Base-by-base conservation (phyloP, 2,329 filamentous ascomycete species). In the Podosphaera xanthii region DNA sequence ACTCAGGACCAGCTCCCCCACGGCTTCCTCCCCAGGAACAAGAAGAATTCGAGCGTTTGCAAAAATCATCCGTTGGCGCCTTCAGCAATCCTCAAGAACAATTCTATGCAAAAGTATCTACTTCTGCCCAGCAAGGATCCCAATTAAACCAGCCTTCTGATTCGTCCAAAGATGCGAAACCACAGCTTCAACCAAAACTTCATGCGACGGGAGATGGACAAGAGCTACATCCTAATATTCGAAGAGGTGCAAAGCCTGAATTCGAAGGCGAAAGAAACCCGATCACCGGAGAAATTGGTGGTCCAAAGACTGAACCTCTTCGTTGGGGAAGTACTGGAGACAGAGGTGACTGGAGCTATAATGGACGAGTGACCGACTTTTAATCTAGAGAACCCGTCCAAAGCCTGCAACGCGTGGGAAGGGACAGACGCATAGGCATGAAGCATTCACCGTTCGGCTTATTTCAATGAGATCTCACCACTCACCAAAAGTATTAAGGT, bases 241-340 rank as follows among this genome's bases (percentile, higher is more conserved):
- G 84, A 63, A 75, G 82, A 63, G 91, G 91, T 42, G 84, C 89
- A 50, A 79, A 83, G 67, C 90, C 92, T 1, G 91, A 97, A 73
- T 98, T 98, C 67, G 83, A 91, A 65, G 92, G 92, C 60, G 90
- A 97, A 59, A 77, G 76, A 59, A 97, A 98, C 71, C 92, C 92
- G 2, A 85, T 84, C 75, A 98, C 92, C 1, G 92, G 92, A 33
- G 92, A 98, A 76, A 81, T 96, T 9, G 92, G 92, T 4, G 92
- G 92, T 0, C 92, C 92, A 4, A 98, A 97, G 81, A 97, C 94
- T 69, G 91, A 98, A 72, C 92, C 92, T 58, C 69, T 97, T 69
- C 75, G 90, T 66, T 96, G 91, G 91, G 89, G 89, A 0, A 75
- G 77, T 22, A 69, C 67, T 0, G 83, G 87, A 0, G 83, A 86